A percentile compares a stretch with the other conserved stretches of the same genome.
These are phyloP conservation scores for Colletotrichum sp. DNA, from an alignment of 2,329 filamentous ascomycete species.

Conservation along the genomic window DNA sequence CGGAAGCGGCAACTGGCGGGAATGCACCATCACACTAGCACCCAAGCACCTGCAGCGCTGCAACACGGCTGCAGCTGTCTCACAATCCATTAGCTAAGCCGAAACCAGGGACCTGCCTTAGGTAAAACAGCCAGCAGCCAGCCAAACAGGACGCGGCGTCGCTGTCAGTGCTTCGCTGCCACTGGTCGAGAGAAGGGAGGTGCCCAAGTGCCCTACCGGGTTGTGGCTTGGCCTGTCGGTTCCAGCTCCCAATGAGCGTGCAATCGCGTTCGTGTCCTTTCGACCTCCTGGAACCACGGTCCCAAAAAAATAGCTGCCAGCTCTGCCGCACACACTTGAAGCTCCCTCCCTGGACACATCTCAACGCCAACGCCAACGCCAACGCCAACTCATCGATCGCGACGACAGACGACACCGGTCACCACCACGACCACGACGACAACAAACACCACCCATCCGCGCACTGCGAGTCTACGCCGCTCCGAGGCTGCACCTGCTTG, in stretches of 20 bases:
- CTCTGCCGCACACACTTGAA: constrained; percentile 1
- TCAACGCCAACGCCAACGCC: background rate
- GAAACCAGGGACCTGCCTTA: background rate
- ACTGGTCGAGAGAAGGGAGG: background rate
- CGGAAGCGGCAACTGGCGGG: background rate
- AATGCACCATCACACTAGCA: background rate
- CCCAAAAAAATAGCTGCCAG: background rate
- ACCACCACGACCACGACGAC: background rate
- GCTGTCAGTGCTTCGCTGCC: background rate
- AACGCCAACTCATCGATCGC: background rate
- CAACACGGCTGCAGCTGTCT: background rate
- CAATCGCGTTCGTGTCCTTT: constrained; percentile 31
- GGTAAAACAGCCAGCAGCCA: background rate
- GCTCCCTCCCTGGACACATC: constrained; percentile 2
- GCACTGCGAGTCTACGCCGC: background rate
- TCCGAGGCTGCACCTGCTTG: background rate
- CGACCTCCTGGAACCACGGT: constrained; percentile 8
- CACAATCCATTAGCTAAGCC: background rate
- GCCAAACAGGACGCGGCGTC: background rate
- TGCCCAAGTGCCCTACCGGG: background rate
- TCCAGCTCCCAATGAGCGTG: constrained; percentile 26
- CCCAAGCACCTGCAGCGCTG: background rate
- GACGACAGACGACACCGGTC: background rate
- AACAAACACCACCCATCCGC: background rate
- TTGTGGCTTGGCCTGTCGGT: constrained; percentile 1